Percentiles rank a stretch among this genome's conserved stretches.
Conservation (phyloP, 31 red algal species). For the Asparagopsis taxiformis region DNA sequence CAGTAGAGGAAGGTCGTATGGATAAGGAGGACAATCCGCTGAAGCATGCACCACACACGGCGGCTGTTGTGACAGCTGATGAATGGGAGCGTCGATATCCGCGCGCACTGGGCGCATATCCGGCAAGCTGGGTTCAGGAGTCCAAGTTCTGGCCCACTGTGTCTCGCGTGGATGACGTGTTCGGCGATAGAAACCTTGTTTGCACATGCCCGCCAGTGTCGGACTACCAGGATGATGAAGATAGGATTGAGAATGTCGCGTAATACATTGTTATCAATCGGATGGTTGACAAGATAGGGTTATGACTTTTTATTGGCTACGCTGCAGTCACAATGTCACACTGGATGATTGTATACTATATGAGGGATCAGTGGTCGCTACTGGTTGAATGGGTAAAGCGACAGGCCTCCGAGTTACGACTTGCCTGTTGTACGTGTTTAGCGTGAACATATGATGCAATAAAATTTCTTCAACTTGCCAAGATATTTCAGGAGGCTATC, state of each 20-base stretch:
- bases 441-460: too few species aligned
- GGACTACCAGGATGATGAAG: conserved; percentile 76
- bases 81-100: conserved; percentile 94
- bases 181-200: conserved; percentile 96
- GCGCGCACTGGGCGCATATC: conserved; percentile 89
- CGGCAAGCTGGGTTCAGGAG: conserved; percentile 74
- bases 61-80: conserved; percentile 68
- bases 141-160: conserved; percentile 97
- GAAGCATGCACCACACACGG: conserved; percentile 98
- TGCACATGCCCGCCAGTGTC: conserved; percentile 93
- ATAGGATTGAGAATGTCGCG: conserved; percentile 66
- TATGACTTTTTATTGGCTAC: background rate
- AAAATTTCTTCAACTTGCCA: too few species aligned
- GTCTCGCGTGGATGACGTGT: conserved; percentile 93
- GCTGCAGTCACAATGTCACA: background rate
- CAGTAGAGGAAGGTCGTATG: conserved; percentile 85
- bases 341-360: background rate
- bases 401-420: too few species aligned
- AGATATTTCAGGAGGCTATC: too few species aligned
- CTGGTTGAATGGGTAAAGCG: too few species aligned
- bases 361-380: background rate
- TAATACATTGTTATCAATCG: background rate
- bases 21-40: conserved; percentile 94
- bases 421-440: too few species aligned
- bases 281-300: background rate